phyloP scores from a whole-genome alignment of 2,329 filamentous ascomycete species.

The Colletotrichum musae region DNA sequence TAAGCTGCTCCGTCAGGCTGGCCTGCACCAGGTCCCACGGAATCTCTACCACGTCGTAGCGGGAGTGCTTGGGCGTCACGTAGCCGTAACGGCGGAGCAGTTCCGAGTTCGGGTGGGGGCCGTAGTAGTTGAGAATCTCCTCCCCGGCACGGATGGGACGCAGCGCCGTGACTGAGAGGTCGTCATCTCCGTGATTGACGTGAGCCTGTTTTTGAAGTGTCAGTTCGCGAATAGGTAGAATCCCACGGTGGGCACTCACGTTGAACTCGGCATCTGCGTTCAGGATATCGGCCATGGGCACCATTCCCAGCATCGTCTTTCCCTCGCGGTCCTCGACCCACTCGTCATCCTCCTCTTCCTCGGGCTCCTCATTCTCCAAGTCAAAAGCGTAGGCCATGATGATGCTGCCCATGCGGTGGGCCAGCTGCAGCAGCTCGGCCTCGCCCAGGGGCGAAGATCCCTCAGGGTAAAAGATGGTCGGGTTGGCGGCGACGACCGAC shows the following conservation, averaged over 20 bases:
- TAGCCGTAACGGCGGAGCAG: constrained; percentile 89
- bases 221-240: background rate
- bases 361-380: constrained; percentile 71
- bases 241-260: constrained; percentile 56
- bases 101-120: constrained; percentile 85
- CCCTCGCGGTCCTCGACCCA: constrained; percentile 76
- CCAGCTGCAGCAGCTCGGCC: constrained; percentile 64
- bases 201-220: constrained; percentile 56
- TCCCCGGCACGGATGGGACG: constrained; percentile 78
- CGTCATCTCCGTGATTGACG: constrained; percentile 67
- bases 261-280: constrained; percentile 94
- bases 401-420: constrained; percentile 86
- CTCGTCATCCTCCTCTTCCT: constrained; percentile 70
- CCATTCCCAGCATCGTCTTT: constrained; percentile 82
- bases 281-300: constrained; percentile 90
- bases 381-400: constrained; percentile 97
- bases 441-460: constrained; percentile 55
- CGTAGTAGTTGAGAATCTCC: constrained; percentile 92
- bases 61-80: constrained; percentile 81
- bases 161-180: constrained; percentile 80
- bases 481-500: constrained; percentile 63
- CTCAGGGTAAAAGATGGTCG: constrained; percentile 60
- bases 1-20: constrained; percentile 57
- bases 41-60: constrained; percentile 88
- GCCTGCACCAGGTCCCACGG: constrained; percentile 71